Conservation (phyloP, 768 basidiomycete species). For the Lactarius tabidus region DNA sequence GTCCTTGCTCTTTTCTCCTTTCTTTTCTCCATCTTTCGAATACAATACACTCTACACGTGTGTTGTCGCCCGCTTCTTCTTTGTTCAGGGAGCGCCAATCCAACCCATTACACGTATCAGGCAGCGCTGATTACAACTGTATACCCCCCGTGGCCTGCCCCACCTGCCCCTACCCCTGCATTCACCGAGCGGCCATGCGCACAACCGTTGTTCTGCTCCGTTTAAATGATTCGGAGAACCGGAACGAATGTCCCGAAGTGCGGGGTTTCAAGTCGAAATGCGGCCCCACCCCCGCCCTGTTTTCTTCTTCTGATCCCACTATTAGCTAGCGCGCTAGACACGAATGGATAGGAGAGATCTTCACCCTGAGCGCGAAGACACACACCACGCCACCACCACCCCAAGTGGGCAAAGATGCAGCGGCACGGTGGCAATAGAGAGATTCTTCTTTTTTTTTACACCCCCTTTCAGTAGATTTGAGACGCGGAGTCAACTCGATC, state of each 20-base stretch:
- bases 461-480: too few species aligned
- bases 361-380: background rate
- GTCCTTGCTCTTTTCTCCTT: background rate
- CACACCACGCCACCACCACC: background rate
- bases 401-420: background rate
- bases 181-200: background rate
- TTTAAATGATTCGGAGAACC: background rate
- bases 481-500: constrained; percentile 12
- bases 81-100: background rate
- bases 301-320: background rate
- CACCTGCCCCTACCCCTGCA: background rate
- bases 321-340: background rate
- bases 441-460: background rate
- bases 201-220: background rate
- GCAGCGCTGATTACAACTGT: background rate
- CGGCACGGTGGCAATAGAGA: background rate
- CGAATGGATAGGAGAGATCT: background rate
- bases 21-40: background rate
- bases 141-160: background rate
- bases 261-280: background rate
- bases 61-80: background rate
- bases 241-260: background rate
- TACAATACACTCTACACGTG: background rate
- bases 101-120: background rate
- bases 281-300: background rate